Evolutionary conservation across 139 green algal species (phyloP).

Genomic region (Tetradesmus obliquus): DNA sequence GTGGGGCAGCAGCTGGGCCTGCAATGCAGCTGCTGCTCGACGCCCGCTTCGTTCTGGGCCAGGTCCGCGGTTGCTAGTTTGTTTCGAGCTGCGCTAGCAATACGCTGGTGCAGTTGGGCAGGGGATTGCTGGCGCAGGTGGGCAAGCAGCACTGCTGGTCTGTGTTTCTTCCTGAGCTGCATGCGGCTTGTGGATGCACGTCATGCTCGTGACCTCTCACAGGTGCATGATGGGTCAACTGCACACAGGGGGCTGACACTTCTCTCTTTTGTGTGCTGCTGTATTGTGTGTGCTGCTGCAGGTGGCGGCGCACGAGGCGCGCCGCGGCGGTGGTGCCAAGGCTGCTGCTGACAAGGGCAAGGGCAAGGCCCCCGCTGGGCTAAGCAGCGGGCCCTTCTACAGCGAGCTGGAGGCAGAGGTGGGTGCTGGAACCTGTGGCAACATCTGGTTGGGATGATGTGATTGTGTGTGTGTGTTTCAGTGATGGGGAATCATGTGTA

Average conservation of each 20-base stretch:
- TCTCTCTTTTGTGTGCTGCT: too few relatives aligned
- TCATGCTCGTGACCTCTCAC: too few relatives aligned
- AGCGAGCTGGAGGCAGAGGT: constrained; percentile 58
- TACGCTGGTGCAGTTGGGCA: too few relatives aligned
- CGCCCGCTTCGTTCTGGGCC: constrained; percentile 74
- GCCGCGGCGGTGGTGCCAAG: background rate
- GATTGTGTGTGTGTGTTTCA: too few relatives aligned
- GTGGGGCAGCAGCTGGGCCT: background rate
- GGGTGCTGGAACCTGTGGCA: background rate
- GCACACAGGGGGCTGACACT: too few relatives aligned
- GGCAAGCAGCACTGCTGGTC: too few relatives aligned
- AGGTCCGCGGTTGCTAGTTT: constrained; percentile 56
- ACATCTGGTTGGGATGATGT: background rate
- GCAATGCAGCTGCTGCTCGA: constrained; percentile 74
- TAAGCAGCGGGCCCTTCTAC: constrained; percentile 50
- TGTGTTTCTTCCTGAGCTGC: too few relatives aligned
- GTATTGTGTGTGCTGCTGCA: background rate
- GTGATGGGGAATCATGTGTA: too few relatives aligned
- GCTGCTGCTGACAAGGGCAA: constrained; percentile 58
- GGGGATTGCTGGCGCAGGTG: too few relatives aligned
- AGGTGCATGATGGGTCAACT: too few relatives aligned
- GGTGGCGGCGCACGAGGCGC: constrained; percentile 8
- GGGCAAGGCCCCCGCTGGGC: constrained; percentile 44
- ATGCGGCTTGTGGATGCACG: too few relatives aligned
- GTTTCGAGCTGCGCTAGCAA: too few relatives aligned